Percentiles rank a stretch among this genome's conserved stretches.
Conservation (phyloP, 2,329 filamentous ascomycete species). For the Erysiphe pulchra region DNA sequence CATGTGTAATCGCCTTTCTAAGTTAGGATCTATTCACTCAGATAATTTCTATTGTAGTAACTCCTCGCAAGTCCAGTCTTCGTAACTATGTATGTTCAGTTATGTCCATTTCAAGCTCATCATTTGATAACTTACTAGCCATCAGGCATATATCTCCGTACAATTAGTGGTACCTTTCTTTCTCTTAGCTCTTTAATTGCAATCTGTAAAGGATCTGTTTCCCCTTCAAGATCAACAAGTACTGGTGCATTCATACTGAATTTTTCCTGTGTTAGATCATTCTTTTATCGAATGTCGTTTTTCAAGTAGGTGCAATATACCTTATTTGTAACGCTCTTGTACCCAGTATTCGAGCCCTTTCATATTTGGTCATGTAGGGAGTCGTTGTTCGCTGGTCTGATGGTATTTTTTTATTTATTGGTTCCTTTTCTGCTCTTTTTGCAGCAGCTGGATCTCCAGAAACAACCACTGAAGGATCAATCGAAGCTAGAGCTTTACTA, state of each 20-base stretch:
- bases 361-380: slow-evolving; percentile 99
- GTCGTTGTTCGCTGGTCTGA: slow-evolving; percentile 76
- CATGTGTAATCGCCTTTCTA: too few species aligned
- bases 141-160: slow-evolving; percentile 86
- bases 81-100: slow-evolving; percentile 28
- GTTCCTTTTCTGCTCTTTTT: slow-evolving; percentile 26
- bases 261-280: neutral
- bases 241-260: slow-evolving; percentile 88
- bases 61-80: slow-evolving; percentile 98
- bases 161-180: slow-evolving; percentile 95
- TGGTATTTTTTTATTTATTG: slow-evolving; percentile 69
- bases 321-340: slow-evolving; percentile 90
- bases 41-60: slow-evolving; percentile 24
- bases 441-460: slow-evolving; percentile 35
- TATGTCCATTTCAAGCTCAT: neutral
- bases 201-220: slow-evolving; percentile 93
- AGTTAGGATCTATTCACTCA: too few species aligned
- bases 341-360: slow-evolving; percentile 75
- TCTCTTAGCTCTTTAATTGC: slow-evolving; percentile 91
- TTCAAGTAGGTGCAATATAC: slow-evolving; percentile 21
- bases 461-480: slow-evolving; percentile 21
- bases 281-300: neutral
- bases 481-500: slow-evolving; percentile 16
- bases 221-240: slow-evolving; percentile 84
- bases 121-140: slow-evolving; percentile 44